Percentiles rank a stretch among this genome's conserved stretches.
These are phyloP conservation scores for Wickerhamiella occidentalis DNA, from an alignment of 805 yeast species.

Conservation along the genomic window DNA sequence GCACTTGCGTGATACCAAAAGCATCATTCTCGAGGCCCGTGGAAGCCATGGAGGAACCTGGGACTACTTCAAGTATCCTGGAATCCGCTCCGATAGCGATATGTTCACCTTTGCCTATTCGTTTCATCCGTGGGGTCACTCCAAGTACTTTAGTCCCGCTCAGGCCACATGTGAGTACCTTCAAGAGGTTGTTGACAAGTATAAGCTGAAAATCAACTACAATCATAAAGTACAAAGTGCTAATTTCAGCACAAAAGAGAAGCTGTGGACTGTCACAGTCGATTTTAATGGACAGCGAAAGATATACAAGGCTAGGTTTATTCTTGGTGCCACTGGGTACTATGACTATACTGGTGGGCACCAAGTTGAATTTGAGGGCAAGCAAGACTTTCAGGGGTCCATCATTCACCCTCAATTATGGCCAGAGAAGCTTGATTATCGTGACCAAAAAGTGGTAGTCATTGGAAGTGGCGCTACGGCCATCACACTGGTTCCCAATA, in stretches of 20 bases:
- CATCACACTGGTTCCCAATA: neutral
- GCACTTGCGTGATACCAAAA: neutral
- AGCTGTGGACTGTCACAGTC: conserved; percentile 3
- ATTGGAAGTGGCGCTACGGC: conserved; percentile 7
- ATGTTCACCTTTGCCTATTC: conserved; percentile 8
- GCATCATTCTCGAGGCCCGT: conserved; percentile 1
- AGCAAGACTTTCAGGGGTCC: neutral
- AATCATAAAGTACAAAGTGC: conserved; percentile 1
- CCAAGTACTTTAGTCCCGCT: neutral
- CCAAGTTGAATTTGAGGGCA: neutral
- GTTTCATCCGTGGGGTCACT: conserved; percentile 5
- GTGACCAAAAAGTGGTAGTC: neutral
- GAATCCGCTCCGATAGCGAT: conserved; percentile 5
- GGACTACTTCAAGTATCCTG: conserved; percentile 8
- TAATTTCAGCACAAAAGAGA: neutral
- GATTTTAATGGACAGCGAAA: neutral
- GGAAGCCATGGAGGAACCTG: neutral
- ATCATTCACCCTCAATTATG: conserved; percentile 1
- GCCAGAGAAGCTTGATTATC: conserved; percentile 3
- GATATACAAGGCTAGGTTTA: neutral
- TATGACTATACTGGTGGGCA: conserved; percentile 1
- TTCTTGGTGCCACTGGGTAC: conserved; percentile 6
- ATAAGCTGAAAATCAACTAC: neutral
- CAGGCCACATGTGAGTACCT: neutral
- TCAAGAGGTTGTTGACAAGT: conserved; percentile 6